A percentile compares a stretch with the other conserved stretches of the same genome.
phyloP scores from a whole-genome alignment of 768 basidiomycete species.

The Clavulina sp. region DNA sequence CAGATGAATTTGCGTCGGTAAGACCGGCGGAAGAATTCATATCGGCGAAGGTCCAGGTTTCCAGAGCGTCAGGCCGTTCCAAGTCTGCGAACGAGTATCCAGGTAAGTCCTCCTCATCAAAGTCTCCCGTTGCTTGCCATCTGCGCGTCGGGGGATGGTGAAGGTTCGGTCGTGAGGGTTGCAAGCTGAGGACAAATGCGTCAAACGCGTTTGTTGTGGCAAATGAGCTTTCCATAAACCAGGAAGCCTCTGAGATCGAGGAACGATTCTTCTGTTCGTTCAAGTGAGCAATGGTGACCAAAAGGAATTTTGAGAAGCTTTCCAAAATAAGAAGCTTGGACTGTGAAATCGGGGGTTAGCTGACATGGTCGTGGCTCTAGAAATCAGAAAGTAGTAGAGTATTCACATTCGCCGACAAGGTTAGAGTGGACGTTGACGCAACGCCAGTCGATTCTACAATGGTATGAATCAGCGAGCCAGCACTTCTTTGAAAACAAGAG shows the following conservation, averaged over 20 bases:
- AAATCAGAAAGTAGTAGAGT: not conserved
- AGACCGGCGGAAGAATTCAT: no score
- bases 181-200: slow-evolving; percentile 33
- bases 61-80: no score
- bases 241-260: slow-evolving; percentile 25
- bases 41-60: no score
- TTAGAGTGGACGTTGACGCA: not conserved
- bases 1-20: no score
- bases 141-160: not conserved
- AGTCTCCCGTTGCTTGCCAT: not conserved
- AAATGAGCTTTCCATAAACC: slow-evolving; percentile 54
- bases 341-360: slow-evolving; percentile 23
- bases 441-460: slow-evolving; percentile 2
- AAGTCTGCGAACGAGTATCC: not conserved
- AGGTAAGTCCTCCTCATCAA: not conserved
- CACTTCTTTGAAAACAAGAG: slow-evolving; percentile 13
- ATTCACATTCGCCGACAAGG: slow-evolving; percentile 2
- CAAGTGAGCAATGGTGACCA: slow-evolving; percentile 15
- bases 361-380: not conserved
- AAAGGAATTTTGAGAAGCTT: slow-evolving; percentile 54
- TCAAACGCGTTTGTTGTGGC: slow-evolving; percentile 30
- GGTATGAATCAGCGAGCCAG: not conserved
- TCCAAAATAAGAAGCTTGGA: slow-evolving; percentile 62
- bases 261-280: slow-evolving; percentile 2
- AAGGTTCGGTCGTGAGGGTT: not conserved